Conservation (phyloP, 2,329 filamentous ascomycete genomes). For the Aspergillus vadensis region DNA sequence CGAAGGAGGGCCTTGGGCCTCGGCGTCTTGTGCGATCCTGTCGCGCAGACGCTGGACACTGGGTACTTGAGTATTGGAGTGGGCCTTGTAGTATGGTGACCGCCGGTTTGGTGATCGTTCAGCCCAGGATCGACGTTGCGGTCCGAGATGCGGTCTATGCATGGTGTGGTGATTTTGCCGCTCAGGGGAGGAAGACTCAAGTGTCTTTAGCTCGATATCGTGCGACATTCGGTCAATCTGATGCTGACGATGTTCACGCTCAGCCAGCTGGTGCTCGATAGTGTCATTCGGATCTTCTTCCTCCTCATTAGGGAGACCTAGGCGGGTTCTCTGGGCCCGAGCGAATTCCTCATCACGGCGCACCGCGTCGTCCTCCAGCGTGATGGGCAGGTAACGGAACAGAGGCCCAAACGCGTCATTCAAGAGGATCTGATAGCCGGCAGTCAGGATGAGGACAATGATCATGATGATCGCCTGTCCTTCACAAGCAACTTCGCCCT, state of each 20-base stretch:
- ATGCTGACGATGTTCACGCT: constrained; percentile 45
- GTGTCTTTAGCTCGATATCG: constrained; percentile 51
- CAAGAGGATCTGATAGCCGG: constrained; percentile 75
- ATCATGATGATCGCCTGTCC: constrained; percentile 86
- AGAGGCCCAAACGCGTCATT: constrained; percentile 84
- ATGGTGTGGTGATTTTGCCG: constrained; percentile 17
- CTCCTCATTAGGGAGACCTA: constrained; percentile 57
- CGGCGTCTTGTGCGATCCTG: constrained; percentile 58
- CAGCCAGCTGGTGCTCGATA: constrained; percentile 50
- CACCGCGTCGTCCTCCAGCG: constrained; percentile 91
- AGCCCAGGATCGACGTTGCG: constrained; percentile 46
- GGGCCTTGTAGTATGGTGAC: constrained; percentile 43
- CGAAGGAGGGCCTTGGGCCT: constrained; percentile 64
- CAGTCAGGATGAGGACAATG: constrained; percentile 68
- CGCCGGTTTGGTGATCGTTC: constrained; percentile 44
- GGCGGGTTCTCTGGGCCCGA: constrained; percentile 69
- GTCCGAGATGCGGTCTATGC: constrained; percentile 27
- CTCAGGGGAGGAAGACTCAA: constrained; percentile 32
- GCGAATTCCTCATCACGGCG: constrained; percentile 88
- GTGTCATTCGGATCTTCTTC: constrained; percentile 48
- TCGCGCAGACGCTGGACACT: constrained; percentile 38
- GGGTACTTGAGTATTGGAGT: constrained; percentile 36
- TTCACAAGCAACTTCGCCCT: constrained; percentile 61
- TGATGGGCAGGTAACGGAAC: constrained; percentile 87
- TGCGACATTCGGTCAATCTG: constrained; percentile 45